A percentile compares a stretch with the other conserved stretches of the same genome.
These are phyloP conservation scores for Flueggea neowawraea DNA, from an alignment of 441 rosid species.

Conservation along the genomic window DNA sequence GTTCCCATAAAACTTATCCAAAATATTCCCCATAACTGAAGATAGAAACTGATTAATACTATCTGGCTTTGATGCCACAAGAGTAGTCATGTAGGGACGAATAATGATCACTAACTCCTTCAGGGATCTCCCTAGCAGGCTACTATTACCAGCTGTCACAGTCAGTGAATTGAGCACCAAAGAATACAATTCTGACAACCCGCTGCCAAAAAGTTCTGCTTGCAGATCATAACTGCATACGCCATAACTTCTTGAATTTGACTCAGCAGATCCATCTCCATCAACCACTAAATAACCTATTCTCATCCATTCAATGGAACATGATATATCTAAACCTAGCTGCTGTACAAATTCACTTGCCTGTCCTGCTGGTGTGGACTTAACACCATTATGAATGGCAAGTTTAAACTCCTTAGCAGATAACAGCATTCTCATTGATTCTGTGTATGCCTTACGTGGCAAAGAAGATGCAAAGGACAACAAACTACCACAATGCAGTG, in stretches of 20 bases:
- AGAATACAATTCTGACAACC: constrained; percentile 68
- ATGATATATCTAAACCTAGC: constrained; percentile 57
- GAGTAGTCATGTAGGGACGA: constrained; percentile 51
- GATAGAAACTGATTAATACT: constrained; percentile 45
- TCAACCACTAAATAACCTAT: constrained; percentile 28
- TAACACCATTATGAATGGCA: constrained; percentile 53
- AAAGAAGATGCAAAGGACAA: constrained; percentile 19
- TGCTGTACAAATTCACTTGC: constrained; percentile 61
- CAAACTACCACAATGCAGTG: constrained; percentile 19
- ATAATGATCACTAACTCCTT: constrained; percentile 49
- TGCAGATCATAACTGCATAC: constrained; percentile 24
- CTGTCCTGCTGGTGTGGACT: constrained; percentile 89
- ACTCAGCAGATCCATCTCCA: constrained; percentile 28
- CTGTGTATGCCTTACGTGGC: constrained; percentile 33
- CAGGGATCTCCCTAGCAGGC: constrained; percentile 52
- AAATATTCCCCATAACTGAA: constrained; percentile 43
- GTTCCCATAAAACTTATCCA: constrained; percentile 24
- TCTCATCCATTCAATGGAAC: constrained; percentile 72
- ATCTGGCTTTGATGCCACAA: constrained; percentile 49
- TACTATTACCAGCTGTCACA: constrained; percentile 78
- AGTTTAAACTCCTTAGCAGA: constrained; percentile 57
- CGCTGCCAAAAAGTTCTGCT: constrained; percentile 64
- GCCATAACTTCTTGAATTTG: constrained; percentile 16
- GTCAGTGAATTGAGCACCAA: constrained; percentile 64
- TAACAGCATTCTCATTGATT: constrained; percentile 48